Evolutionary conservation across 805 yeast genomes (phyloP).

Genomic region (Ogataea wickerhamii): DNA sequence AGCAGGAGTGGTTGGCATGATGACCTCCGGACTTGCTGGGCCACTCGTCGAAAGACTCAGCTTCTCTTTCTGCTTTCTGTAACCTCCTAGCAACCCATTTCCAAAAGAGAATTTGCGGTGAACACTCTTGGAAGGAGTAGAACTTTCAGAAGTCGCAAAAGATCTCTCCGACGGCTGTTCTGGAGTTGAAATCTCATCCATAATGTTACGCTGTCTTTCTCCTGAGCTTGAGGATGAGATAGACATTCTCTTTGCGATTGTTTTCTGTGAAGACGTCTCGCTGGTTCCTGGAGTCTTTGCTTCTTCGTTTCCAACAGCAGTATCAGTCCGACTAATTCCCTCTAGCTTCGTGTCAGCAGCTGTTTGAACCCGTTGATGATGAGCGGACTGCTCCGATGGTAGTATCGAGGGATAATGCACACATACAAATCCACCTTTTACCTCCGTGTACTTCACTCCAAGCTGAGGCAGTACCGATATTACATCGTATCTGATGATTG

Average conservation of each 20-base stretch:
- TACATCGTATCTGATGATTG: conserved; percentile 81
- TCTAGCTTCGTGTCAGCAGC: conserved; percentile 16
- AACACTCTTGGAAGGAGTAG: conserved; percentile 34
- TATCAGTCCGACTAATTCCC: conserved; percentile 13
- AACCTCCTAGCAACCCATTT: conserved; percentile 47
- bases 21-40: conserved; percentile 47
- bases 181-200: conserved; percentile 15
- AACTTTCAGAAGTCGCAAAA: conserved; percentile 26
- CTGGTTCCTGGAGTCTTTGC: conserved; percentile 15
- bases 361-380: conserved; percentile 3
- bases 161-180: conserved; percentile 18
- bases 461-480: conserved; percentile 70
- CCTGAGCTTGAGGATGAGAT: conserved; percentile 20
- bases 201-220: conserved; percentile 11
- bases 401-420: conserved; percentile 55
- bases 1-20: conserved; percentile 37
- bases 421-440: conserved; percentile 91
- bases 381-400: conserved; percentile 4
- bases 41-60: conserved; percentile 31
- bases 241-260: conserved; percentile 18
- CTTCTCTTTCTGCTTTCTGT: conserved; percentile 46
- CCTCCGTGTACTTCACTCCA: conserved; percentile 82
- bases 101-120: conserved; percentile 67
- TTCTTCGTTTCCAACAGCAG: conserved; percentile 18
- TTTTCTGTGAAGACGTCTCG: conserved; percentile 19